Evolutionary conservation across 2,329 filamentous ascomycete species (phyloP).

Genomic region (Tolypocladium ovalisporum): DNA sequence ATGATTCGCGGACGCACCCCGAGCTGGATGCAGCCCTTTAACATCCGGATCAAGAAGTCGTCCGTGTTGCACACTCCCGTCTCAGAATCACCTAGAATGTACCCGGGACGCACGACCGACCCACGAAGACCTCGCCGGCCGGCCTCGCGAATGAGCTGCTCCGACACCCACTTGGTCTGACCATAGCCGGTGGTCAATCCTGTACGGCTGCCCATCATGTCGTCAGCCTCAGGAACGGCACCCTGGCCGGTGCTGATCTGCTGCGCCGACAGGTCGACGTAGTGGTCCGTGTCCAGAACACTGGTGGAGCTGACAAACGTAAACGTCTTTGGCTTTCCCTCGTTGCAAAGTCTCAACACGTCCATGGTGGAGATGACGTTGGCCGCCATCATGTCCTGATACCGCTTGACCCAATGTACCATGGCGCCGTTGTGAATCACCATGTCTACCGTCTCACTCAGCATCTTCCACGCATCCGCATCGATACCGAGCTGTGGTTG

Average conservation of each 20-base stretch:
- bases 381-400: slow-evolving; percentile 56
- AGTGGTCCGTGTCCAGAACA: slow-evolving; percentile 73
- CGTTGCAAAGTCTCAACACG: slow-evolving; percentile 62
- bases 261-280: slow-evolving; percentile 57
- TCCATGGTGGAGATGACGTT: slow-evolving; percentile 81
- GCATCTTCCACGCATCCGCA: slow-evolving; percentile 49
- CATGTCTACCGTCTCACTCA: slow-evolving; percentile 58
- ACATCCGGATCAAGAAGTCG: slow-evolving; percentile 79
- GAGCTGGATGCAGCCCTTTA: slow-evolving; percentile 82
- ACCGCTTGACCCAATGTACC: slow-evolving; percentile 74
- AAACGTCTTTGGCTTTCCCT: slow-evolving; percentile 68
- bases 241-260: slow-evolving; percentile 40
- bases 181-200: slow-evolving; percentile 83
- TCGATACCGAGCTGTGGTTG: slow-evolving; percentile 65
- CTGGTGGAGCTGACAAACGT: slow-evolving; percentile 68
- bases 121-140: slow-evolving; percentile 66
- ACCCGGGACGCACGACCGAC: slow-evolving; percentile 71
- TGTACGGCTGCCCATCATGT: slow-evolving; percentile 62
- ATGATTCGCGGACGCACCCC: slow-evolving; percentile 59
- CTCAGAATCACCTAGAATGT: slow-evolving; percentile 64
- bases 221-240: slow-evolving; percentile 64
- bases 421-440: slow-evolving; percentile 75
- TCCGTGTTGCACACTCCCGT: slow-evolving; percentile 70
- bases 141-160: slow-evolving; percentile 64
- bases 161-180: slow-evolving; percentile 74